Conservation (phyloP, 2,329 filamentous ascomycete genomes). For the Microascus cirrosus region DNA sequence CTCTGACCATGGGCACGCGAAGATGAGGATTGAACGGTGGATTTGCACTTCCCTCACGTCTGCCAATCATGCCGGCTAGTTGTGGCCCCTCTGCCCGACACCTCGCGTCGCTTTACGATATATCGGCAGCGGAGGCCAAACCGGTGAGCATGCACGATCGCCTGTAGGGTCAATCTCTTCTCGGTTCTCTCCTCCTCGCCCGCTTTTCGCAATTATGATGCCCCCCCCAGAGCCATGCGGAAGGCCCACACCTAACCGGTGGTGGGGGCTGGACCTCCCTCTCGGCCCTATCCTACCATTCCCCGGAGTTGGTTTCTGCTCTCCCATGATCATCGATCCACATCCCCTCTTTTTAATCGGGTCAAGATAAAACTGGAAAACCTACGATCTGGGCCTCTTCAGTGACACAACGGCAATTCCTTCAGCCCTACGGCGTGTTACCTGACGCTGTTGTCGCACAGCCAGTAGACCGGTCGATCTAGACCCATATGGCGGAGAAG, state of each 20-base stretch:
- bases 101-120: neutral
- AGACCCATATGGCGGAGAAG: neutral
- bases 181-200: neutral
- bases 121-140: neutral
- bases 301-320: neutral
- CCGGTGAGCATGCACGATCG: neutral
- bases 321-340: neutral
- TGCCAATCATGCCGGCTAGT: neutral
- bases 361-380: neutral
- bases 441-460: constrained; percentile 1
- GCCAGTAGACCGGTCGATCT: neutral
- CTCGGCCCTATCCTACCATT: neutral
- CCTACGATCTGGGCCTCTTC: neutral
- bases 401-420: neutral
- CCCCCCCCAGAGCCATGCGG: neutral
- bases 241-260: neutral
- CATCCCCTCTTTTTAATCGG: too few species aligned
- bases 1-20: neutral
- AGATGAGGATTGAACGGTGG: neutral
- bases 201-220: neutral
- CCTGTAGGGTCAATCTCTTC: neutral
- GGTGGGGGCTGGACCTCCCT: neutral
- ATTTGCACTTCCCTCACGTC: neutral
- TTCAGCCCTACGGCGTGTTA: constrained; percentile 4
- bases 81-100: neutral